Evolutionary conservation across 495 filamentous ascomycete species (phyloP).

Genomic region (Collariella sp.): DNA sequence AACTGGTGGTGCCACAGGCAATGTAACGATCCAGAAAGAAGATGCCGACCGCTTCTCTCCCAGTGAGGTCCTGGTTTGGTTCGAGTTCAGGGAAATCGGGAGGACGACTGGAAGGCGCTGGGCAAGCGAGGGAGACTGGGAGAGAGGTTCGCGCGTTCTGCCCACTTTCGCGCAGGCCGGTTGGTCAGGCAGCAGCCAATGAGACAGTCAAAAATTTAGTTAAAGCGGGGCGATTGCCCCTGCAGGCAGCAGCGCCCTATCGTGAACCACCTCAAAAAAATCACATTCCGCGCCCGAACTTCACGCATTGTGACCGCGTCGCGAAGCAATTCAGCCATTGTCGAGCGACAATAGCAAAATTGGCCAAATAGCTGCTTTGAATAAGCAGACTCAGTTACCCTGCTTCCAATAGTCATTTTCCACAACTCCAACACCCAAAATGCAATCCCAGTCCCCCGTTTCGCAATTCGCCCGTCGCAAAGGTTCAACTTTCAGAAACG

Average conservation of each 20-base stretch:
- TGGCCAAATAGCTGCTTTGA: not conserved
- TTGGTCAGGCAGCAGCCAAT: conserved; percentile 10
- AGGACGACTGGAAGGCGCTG: not conserved
- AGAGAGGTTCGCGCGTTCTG: conserved; percentile 16
- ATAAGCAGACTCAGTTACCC: not conserved
- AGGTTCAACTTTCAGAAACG: conserved; percentile 12
- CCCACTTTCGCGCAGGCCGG: conserved; percentile 7
- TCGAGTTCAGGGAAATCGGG: not conserved
- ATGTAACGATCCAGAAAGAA: not conserved
- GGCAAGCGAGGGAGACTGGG: conserved; percentile 2
- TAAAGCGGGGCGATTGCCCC: conserved; percentile 3
- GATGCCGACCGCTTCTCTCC: not conserved
- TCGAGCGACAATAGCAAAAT: not conserved
- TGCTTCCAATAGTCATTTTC: not conserved
- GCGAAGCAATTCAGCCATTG: conserved; percentile 14
- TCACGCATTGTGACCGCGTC: conserved; percentile 13
- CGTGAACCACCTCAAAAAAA: conserved; percentile 29
- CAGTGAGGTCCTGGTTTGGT: not conserved
- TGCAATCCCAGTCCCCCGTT: not conserved
- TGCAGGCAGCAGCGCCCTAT: conserved; percentile 26
- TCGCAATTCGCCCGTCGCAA: conserved; percentile 4
- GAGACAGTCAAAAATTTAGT: not conserved
- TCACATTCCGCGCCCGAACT: not conserved
- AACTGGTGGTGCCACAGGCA: not conserved
- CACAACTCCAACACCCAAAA: not conserved